phyloP scores from a whole-genome alignment of 2,329 filamentous ascomycete genomes.

The Microcyclospora pomicola region DNA sequence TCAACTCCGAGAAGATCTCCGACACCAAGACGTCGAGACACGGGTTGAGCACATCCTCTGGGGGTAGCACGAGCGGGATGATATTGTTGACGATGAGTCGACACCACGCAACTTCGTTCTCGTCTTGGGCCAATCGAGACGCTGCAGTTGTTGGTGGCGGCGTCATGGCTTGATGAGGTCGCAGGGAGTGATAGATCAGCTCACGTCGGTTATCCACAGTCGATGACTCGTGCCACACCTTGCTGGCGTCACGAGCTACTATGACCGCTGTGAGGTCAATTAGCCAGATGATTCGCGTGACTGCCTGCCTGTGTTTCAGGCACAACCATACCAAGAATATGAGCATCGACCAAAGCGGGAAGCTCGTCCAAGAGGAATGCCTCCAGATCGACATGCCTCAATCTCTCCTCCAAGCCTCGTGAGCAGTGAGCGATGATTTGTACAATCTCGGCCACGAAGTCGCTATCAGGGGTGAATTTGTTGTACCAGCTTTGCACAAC shows the following conservation, averaged over 20 bases:
- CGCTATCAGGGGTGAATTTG: constrained; percentile 80
- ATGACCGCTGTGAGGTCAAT: constrained; percentile 10
- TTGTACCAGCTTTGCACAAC: constrained; percentile 89
- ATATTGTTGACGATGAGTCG: constrained; percentile 75
- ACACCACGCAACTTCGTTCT: constrained; percentile 72
- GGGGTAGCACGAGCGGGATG: constrained; percentile 72
- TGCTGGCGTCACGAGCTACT: constrained; percentile 4
- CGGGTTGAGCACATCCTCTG: constrained; percentile 79
- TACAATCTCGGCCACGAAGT: constrained; percentile 75
- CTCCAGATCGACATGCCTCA: constrained; percentile 72
- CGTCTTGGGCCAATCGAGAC: constrained; percentile 42
- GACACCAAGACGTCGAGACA: constrained; percentile 72
- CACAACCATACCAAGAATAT: constrained; percentile 54
- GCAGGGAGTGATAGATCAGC: constrained; percentile 63
- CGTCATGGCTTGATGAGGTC: constrained; percentile 65
- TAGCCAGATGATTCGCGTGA: constrained; percentile 6
- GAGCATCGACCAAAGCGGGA: constrained; percentile 64
- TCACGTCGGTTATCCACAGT: constrained; percentile 6
- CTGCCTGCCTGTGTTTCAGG: not conserved
- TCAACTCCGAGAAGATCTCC: constrained; percentile 80
- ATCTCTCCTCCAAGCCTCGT: constrained; percentile 69
- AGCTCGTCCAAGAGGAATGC: constrained; percentile 76
- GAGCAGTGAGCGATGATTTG: constrained; percentile 89
- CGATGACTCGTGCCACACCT: not conserved
- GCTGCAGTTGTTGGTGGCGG: constrained; percentile 48